Evolutionary conservation across 78 protist genomes (phyloP).

Genomic region (Planoprotostelium fungivorum): DNA sequence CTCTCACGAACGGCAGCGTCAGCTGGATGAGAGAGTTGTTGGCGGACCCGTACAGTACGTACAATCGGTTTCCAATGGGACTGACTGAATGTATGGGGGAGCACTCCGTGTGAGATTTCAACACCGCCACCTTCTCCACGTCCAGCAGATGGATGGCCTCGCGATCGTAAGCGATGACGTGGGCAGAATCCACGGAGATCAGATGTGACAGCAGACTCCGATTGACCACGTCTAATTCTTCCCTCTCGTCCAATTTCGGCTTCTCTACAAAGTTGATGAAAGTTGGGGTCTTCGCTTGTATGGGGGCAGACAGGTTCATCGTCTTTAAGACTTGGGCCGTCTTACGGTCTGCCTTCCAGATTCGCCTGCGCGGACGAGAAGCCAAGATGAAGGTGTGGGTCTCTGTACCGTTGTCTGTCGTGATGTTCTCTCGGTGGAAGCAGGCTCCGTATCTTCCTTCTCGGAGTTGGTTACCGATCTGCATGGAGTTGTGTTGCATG

Average conservation of each 20-base stretch:
- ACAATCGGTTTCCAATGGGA: background rate
- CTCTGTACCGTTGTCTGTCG: too few species aligned
- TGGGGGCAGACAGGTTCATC: background rate
- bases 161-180: background rate
- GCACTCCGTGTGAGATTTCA: background rate
- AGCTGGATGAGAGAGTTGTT: background rate
- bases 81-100: background rate
- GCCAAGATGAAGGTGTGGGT: background rate
- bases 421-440: background rate
- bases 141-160: background rate
- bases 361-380: background rate
- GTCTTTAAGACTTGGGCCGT: background rate
- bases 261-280: background rate
- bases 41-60: background rate
- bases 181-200: background rate
- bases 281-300: background rate
- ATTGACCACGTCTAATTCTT: background rate
- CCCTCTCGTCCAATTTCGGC: background rate
- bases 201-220: background rate
- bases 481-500: background rate
- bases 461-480: background rate
- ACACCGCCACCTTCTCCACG: background rate
- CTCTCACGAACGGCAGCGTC: background rate
- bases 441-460: background rate
- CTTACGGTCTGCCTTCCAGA: background rate